phyloP scores from a whole-genome alignment of 306 rosid genomes.

The Carpinus fangiana region DNA sequence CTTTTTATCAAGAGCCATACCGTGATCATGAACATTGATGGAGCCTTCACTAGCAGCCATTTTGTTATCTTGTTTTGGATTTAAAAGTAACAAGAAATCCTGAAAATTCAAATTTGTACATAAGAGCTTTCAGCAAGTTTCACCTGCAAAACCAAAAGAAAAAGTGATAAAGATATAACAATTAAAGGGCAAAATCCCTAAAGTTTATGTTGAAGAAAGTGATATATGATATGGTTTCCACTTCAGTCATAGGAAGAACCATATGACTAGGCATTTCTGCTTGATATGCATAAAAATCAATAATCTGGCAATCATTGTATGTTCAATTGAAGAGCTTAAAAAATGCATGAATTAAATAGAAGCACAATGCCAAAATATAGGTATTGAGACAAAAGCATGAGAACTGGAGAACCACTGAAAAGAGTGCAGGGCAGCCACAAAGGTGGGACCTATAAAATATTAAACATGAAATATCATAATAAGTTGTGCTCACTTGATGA shows the following conservation, averaged over 20 bases:
- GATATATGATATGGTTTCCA: neutral
- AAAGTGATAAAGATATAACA: neutral
- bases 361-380: neutral
- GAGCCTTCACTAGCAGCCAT: neutral
- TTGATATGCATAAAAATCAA: neutral
- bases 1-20: conserved; percentile 9
- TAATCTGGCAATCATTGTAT: neutral
- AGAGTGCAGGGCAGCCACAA: neutral
- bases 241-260: neutral
- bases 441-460: neutral
- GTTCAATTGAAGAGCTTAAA: neutral
- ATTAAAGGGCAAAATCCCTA: neutral
- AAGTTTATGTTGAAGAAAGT: neutral
- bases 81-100: neutral
- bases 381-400: neutral
- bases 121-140: neutral
- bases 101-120: neutral
- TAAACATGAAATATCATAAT: neutral
- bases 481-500: neutral
- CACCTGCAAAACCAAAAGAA: neutral
- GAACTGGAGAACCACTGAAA: neutral
- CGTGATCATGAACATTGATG: conserved; percentile 15
- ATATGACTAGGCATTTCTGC: neutral
- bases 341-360: neutral
- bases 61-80: neutral